Evolutionary conservation across 2,329 filamentous ascomycete genomes (phyloP).

Genomic region (Pseudocercospora fuligena): DNA sequence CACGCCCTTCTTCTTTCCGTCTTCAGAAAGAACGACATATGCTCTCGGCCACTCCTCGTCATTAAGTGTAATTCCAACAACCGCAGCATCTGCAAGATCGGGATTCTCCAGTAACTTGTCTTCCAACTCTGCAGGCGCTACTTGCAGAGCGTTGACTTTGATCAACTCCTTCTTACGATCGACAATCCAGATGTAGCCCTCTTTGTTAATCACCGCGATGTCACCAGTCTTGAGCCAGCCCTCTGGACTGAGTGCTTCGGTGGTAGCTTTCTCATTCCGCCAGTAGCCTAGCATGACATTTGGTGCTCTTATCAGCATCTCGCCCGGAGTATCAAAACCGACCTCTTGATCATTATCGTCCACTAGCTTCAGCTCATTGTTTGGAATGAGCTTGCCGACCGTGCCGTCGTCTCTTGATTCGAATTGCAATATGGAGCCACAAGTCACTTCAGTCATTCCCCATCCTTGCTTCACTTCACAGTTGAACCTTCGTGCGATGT

Average conservation of each 20-base stretch:
- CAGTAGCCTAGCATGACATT: conserved; percentile 50
- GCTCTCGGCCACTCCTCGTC: conserved; percentile 59
- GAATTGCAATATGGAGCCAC: conserved; percentile 45
- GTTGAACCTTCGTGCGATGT: conserved; percentile 42
- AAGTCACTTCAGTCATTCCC: conserved; percentile 50
- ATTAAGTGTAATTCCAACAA: conserved; percentile 57
- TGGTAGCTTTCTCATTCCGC: conserved; percentile 47
- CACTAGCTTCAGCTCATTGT: conserved; percentile 45
- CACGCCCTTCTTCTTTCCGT: conserved; percentile 45
- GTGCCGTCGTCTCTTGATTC: conserved; percentile 42
- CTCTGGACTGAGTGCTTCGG: conserved; percentile 43
- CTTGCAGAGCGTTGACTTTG: conserved; percentile 48
- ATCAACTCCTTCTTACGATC: conserved; percentile 42
- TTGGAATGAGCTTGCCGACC: conserved; percentile 47
- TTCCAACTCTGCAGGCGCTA: conserved; percentile 39
- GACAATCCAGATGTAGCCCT: conserved; percentile 43
- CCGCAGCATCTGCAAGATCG: conserved; percentile 60
- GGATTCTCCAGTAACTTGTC: conserved; percentile 56
- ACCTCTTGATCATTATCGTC: conserved; percentile 50
- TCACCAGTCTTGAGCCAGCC: conserved; percentile 47
- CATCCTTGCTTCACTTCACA: conserved; percentile 47
- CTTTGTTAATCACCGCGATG: conserved; percentile 39
- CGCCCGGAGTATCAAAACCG: conserved; percentile 43
- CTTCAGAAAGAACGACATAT: conserved; percentile 58
- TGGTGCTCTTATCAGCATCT: conserved; percentile 47